A percentile compares a stretch with the other conserved stretches of the same genome.
Conservation (phyloP, 164 flowering plant species). For the Liquidambar formosana region DNA sequence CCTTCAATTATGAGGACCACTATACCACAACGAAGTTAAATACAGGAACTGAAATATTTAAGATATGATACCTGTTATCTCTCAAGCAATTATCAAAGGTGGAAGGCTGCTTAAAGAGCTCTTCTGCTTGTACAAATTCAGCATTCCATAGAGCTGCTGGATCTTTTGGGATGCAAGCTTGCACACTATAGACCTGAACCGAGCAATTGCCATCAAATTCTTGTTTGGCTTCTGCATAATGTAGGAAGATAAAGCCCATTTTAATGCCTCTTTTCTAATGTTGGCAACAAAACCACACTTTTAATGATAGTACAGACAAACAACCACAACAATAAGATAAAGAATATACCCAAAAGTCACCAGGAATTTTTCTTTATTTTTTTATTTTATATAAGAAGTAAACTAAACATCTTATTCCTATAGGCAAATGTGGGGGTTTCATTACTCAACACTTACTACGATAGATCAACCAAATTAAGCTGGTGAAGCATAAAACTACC, state of each 20-base stretch:
- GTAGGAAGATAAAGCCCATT: not conserved
- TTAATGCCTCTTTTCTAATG: not conserved
- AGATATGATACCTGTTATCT: constrained; percentile 69
- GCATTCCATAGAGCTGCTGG: constrained; percentile 79
- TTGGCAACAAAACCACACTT: not conserved
- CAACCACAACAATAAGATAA: not conserved
- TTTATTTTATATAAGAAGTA: too few relatives aligned
- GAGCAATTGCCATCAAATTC: constrained; percentile 78
- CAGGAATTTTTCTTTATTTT: too few relatives aligned
- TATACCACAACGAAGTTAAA: not conserved
- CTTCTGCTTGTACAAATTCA: constrained; percentile 71
- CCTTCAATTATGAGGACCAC: too few relatives aligned
- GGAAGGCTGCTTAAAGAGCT: constrained; percentile 65
- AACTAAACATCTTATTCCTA: too few relatives aligned
- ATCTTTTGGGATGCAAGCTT: constrained; percentile 81
- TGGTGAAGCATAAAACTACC: too few relatives aligned
- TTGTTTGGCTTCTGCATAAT: constrained; percentile 69
- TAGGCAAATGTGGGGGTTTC: too few relatives aligned
- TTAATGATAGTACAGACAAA: not conserved
- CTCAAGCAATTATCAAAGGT: constrained; percentile 75
- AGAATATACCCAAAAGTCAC: not conserved
- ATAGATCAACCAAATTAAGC: too few relatives aligned
- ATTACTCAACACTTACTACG: too few relatives aligned
- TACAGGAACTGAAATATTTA: not conserved
- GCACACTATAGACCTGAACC: constrained; percentile 91